A percentile compares a stretch with the other conserved stretches of the same genome.
Conservation (phyloP, 495 filamentous ascomycete species). For the Annulohypoxylon stygium region DNA sequence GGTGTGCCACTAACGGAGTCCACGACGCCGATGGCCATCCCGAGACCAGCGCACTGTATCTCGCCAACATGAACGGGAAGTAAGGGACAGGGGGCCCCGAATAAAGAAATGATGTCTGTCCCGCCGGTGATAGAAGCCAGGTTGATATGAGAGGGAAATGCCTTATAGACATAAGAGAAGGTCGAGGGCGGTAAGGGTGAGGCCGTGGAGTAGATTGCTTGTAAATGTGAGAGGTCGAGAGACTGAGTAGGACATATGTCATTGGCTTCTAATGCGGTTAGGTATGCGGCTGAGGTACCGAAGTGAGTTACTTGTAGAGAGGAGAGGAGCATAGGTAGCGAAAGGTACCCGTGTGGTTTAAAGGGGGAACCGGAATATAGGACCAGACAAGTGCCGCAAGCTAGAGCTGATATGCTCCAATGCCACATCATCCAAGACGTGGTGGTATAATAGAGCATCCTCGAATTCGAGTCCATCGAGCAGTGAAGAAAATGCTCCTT, state of each 20-base stretch:
- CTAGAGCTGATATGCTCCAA: constrained; percentile 87
- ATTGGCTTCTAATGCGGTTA: constrained; percentile 90
- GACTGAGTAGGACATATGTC: constrained; percentile 70
- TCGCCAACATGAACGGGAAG: constrained; percentile 89
- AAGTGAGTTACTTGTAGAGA: constrained; percentile 82
- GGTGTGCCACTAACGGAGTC: constrained; percentile 69
- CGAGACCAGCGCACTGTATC: constrained; percentile 89
- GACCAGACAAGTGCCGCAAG: constrained; percentile 82
- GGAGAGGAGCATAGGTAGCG: constrained; percentile 58
- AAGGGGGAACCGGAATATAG: constrained; percentile 94
- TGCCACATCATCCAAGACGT: constrained; percentile 99
- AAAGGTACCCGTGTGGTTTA: constrained; percentile 62
- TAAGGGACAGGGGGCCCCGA: constrained; percentile 86
- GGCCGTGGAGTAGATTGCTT: constrained; percentile 92
- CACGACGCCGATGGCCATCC: constrained; percentile 87
- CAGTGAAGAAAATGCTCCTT: constrained; percentile 92
- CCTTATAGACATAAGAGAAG: constrained; percentile 86
- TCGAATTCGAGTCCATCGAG: constrained; percentile 67
- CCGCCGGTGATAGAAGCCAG: constrained; percentile 89
- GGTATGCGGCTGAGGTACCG: constrained; percentile 92
- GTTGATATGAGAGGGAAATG: constrained; percentile 80
- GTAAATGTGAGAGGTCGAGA: constrained; percentile 68
- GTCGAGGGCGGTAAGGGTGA: constrained; percentile 93
- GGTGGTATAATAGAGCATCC: constrained; percentile 88
- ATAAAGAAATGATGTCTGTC: constrained; percentile 94